Evolutionary conservation across 805 yeast species (phyloP), one percentile per base, ranked within the genome.

Genomic region (Ogataea kodamae): DNA sequence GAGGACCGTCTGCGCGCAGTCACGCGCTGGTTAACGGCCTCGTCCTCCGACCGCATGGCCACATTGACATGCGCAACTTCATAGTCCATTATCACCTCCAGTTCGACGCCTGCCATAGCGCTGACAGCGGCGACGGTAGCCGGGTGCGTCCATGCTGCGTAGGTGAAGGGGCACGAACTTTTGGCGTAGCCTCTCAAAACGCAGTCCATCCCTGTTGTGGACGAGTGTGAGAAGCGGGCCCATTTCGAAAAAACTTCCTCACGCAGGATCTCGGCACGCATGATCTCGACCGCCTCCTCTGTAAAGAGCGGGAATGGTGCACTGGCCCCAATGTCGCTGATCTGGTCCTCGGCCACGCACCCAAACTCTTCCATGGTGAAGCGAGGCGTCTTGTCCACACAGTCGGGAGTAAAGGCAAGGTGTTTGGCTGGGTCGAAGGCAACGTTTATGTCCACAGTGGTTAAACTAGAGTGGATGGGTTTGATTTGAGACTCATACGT

Each of bases 281-380:
- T 75, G 28, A 76, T 67, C 24, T 67, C 68, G 35, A 74, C 60
- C 2, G 81, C 81, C 45, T 76, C 81, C 18, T 72, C 72, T 1
- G 79, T 74, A 56, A 76, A 76, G 28, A 76, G 59, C 4, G 78
- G 78, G 54, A 76, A 76, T 1, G 82, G 79, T 35, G 70, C 77
- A 34, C 72, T 62, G 14, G 72, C 81, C 12, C 78, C 83, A 45
- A 75, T 63, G 3, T 67, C 68, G 14, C 76, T 65, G 33, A 76
- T 71, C 50, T 73, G 78, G 38, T 63, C 57, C 25, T 64, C 62
- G 43, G 60, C 54, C 25, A 65, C 47, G 36, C 68, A 53, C 1
- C 75, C 76, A 37, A 76, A 59, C 39, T 76, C 79, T 28, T 60
- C 68, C 67, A 75, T 65, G 6, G 73, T 67, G 24, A 62, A 50